phyloP scores from a whole-genome alignment of 768 basidiomycete species.

The Trametes maxima region DNA sequence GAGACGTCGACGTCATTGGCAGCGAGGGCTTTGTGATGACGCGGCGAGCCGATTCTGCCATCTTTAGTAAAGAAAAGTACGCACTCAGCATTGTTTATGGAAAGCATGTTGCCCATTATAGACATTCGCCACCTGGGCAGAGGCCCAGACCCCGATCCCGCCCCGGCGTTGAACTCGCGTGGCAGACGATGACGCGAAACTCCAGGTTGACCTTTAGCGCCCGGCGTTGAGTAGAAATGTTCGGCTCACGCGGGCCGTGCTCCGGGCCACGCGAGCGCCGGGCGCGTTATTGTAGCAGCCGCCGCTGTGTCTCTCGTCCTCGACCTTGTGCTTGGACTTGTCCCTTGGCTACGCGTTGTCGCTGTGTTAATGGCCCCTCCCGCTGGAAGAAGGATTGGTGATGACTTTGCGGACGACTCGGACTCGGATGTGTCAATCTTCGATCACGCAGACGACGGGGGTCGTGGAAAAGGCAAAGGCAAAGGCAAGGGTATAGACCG shows the following conservation, averaged over 20 bases:
- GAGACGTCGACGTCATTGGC: too few species aligned
- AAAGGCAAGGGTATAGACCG: constrained; percentile 58
- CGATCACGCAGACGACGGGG: constrained; percentile 44
- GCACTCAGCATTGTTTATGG: not conserved
- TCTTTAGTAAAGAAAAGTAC: not conserved
- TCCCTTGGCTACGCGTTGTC: too few species aligned
- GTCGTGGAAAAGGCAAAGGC: constrained; percentile 37
- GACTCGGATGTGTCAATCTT: constrained; percentile 70
- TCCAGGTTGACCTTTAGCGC: not conserved
- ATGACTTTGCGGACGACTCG: constrained; percentile 52
- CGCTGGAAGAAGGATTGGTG: constrained; percentile 27
- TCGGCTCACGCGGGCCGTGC: not conserved
- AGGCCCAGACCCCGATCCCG: not conserved
- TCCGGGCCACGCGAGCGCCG: not conserved
- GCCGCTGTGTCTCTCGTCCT: not conserved
- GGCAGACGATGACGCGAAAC: not conserved
- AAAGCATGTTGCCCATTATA: not conserved
- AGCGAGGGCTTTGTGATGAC: not conserved
- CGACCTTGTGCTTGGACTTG: too few species aligned
- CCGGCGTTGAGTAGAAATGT: constrained; percentile 1
- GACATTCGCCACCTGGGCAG: too few species aligned
- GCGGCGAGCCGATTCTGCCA: not conserved
- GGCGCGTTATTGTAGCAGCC: not conserved
- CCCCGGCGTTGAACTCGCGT: not conserved
- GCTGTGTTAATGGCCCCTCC: constrained; percentile 24